These are phyloP conservation scores for Umbelopsis sp. DNA, from an alignment of 192 early-diverging fungal species.

Conservation along the genomic window DNA sequence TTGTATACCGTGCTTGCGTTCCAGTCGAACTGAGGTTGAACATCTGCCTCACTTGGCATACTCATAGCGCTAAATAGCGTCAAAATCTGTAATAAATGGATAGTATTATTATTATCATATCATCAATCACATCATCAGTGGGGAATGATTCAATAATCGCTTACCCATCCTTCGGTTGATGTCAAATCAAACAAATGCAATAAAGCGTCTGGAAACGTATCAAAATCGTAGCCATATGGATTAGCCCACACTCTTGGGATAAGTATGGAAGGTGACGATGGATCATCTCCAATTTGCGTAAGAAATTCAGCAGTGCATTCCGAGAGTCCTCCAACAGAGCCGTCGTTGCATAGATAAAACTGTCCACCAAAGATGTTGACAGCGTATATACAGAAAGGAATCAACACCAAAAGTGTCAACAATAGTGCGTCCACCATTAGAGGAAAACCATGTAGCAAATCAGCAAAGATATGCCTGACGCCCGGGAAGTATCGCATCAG, in stretches of 20 bases:
- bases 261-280: constrained; percentile 22
- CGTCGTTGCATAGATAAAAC: constrained; percentile 50
- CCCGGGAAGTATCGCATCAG: constrained; percentile 39
- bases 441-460: constrained; percentile 46
- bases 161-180: constrained; percentile 60
- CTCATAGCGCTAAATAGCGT: constrained; percentile 42
- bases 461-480: constrained; percentile 35
- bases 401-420: constrained; percentile 51
- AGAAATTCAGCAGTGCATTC: constrained; percentile 48
- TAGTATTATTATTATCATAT: not conserved
- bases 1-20: constrained; percentile 27
- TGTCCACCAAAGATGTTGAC: constrained; percentile 54
- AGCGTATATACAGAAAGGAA: constrained; percentile 58
- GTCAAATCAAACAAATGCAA: constrained; percentile 53
- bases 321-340: constrained; percentile 9
- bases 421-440: constrained; percentile 55
- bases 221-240: constrained; percentile 54
- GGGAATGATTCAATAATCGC: not conserved
- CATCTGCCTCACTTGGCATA: constrained; percentile 31
- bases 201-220: constrained; percentile 51
- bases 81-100: constrained; percentile 1
- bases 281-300: constrained; percentile 12
- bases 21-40: constrained; percentile 33
- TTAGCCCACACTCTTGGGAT: constrained; percentile 58
- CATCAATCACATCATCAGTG: not conserved